A percentile compares a stretch with the other conserved stretches of the same genome.
These are phyloP conservation scores for Nothophytophthora sp. DNA, from an alignment of 352 stramenopile species.

Conservation along the genomic window DNA sequence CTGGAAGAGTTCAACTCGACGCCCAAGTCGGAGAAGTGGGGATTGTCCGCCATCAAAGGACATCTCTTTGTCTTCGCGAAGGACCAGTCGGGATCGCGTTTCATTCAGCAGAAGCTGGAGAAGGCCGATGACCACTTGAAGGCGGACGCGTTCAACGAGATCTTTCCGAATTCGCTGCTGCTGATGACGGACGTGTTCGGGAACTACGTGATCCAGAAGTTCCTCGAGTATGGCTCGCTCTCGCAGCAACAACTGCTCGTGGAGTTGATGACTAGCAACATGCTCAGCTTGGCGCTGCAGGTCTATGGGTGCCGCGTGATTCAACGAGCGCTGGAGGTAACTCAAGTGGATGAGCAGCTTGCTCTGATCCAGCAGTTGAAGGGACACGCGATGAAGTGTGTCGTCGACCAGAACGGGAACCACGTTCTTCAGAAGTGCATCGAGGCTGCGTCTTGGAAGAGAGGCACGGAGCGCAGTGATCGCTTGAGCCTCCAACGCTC, in stretches of 20 bases:
- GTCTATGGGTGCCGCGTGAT: conserved; percentile 97
- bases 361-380: conserved; percentile 77
- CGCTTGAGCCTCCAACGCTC: conserved; percentile 22
- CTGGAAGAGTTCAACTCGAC: conserved; percentile 81
- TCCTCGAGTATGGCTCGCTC: conserved; percentile 93
- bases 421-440: conserved; percentile 99
- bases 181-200: conserved; percentile 97
- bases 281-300: conserved; percentile 95
- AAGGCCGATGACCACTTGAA: conserved; percentile 76
- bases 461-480: conserved; percentile 15
- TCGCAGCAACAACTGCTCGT: conserved; percentile 89
- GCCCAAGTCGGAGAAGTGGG: conserved; percentile 81
- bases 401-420: conserved; percentile 98
- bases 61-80: conserved; percentile 87
- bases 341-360: conserved; percentile 71
- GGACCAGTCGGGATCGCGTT: conserved; percentile 83
- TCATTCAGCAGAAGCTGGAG: conserved; percentile 90
- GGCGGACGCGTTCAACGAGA: conserved; percentile 78
- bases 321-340: conserved; percentile 92
- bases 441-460: conserved; percentile 81
- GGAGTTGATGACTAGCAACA: conserved; percentile 90
- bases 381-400: conserved; percentile 90
- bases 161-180: conserved; percentile 74
- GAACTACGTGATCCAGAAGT: conserved; percentile 99
- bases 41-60: conserved; percentile 75